Base-by-base conservation (phyloP, 2,329 filamentous ascomycete species). In the Fusarium zealandicum region DNA sequence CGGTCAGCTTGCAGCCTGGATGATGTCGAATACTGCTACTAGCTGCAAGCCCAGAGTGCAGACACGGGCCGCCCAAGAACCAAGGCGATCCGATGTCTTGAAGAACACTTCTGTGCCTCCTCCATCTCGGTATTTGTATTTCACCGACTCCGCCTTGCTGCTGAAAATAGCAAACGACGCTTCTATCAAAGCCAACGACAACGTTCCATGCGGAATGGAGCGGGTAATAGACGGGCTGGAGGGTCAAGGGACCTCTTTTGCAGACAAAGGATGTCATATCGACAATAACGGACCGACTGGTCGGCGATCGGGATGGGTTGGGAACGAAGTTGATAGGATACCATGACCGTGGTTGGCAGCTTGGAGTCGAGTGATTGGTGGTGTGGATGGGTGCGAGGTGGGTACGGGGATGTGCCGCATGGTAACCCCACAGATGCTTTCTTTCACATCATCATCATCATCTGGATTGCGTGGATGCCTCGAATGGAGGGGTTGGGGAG, bases 221-320 rank as follows among this genome's bases (percentile, higher is more conserved):
- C 39, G 20, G 32, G 40, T 30, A 55, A 44, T 30, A 55, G 39
- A 27, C 40, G 31, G 33, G 32, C 32, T 16, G 53, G 47, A 13
- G 22, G 27, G 20, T 35, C 36, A 48, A 48, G 37, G 32, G 31
- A 37, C 47, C 39, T 30, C 32, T 43, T 45, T 32, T 13, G 11
- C 14, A 32, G 13, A 17, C 31, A 30, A 20, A 27, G 25, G 32
- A 45, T 25, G 32, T 31, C 46, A 46, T 53, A 31, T 47, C 43
- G 28, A 51, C 43, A 47, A 60, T 43, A 68, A 70, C 68, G 68
- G 68, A 57, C 68, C 68, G 68, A 70, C 62, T 70, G 51, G 56
- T 44, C 32, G 54, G 44, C 51, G 55, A 59, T 52, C 49, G 35
- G 44, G 50, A 58, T 43, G 51, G 56, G 52, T 54, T 43, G 53